These are phyloP conservation scores for Yamadazyma philogaea DNA, from an alignment of 805 yeast genomes.

Conservation along the genomic window DNA sequence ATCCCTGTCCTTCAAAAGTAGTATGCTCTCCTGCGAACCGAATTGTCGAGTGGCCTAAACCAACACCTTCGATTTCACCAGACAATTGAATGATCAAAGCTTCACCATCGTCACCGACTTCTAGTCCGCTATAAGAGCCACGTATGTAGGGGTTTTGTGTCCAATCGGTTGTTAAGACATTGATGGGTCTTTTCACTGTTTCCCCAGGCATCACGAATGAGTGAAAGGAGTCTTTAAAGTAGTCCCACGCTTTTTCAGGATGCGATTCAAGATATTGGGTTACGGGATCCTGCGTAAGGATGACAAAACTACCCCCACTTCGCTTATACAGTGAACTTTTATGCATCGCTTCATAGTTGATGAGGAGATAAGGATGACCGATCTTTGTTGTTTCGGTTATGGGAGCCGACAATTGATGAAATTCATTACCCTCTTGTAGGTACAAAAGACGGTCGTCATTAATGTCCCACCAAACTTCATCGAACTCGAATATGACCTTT, in stretches of 20 bases:
- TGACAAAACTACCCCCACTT: constrained; percentile 51
- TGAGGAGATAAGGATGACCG: constrained; percentile 58
- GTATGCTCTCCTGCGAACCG: constrained; percentile 94
- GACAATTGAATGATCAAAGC: constrained; percentile 59
- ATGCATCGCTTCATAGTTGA: constrained; percentile 54
- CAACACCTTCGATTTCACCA: constrained; percentile 32
- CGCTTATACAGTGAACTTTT: constrained; percentile 4
- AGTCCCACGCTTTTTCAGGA: constrained; percentile 54
- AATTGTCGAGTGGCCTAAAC: constrained; percentile 43
- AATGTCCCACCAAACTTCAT: constrained; percentile 42
- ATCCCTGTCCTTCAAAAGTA: constrained; percentile 80
- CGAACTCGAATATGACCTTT: constrained; percentile 42
- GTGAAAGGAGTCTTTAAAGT: constrained; percentile 51
- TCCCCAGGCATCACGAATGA: constrained; percentile 20
- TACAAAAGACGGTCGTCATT: constrained; percentile 40
- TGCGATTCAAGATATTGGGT: constrained; percentile 57
- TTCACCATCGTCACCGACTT: constrained; percentile 66
- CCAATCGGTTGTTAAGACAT: constrained; percentile 63
- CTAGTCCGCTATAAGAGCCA: constrained; percentile 79
- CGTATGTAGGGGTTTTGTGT: constrained; percentile 71
- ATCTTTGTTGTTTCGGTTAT: constrained; percentile 41
- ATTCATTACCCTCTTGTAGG: constrained; percentile 15
- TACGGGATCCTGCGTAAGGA: constrained; percentile 68
- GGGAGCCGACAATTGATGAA: constrained; percentile 7
- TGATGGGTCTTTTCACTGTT: constrained; percentile 23